phyloP scores from a whole-genome alignment of 345 rosid genomes.

The Geranium brycei region DNA sequence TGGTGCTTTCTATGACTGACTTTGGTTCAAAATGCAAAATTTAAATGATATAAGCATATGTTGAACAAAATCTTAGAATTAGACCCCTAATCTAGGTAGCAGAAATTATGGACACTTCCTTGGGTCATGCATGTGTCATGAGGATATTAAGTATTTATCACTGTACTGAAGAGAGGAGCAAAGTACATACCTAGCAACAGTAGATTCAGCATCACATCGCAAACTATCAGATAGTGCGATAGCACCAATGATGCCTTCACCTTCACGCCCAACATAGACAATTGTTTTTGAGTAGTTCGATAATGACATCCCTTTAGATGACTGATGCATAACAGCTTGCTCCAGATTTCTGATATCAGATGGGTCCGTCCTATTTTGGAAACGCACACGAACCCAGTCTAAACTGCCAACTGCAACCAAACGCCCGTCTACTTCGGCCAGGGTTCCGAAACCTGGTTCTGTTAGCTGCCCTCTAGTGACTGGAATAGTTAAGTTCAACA shows the following conservation, averaged over 20 bases:
- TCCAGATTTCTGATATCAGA: constrained; percentile 39
- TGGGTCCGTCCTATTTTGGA: constrained; percentile 34
- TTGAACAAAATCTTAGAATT: too few species aligned
- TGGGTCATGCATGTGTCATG: neutral
- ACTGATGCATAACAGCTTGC: constrained; percentile 25
- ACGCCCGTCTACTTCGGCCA: constrained; percentile 79
- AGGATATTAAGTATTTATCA: too few species aligned
- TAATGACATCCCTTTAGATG: constrained; percentile 22
- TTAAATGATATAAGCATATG: neutral
- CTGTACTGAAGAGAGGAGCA: neutral
- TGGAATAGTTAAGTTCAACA: constrained; percentile 42
- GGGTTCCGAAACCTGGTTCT: constrained; percentile 87
- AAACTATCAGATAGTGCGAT: constrained; percentile 68
- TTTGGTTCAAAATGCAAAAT: neutral
- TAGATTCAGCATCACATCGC: constrained; percentile 69
- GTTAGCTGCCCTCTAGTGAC: constrained; percentile 78
- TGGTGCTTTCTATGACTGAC: neutral
- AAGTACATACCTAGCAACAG: constrained; percentile 46
- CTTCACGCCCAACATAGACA: constrained; percentile 80
- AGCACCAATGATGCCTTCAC: constrained; percentile 82
- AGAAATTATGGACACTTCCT: neutral
- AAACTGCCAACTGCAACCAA: constrained; percentile 78
- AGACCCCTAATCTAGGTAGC: too few species aligned
- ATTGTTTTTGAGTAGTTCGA: constrained; percentile 65
- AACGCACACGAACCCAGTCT: constrained; percentile 70